phyloP scores from a whole-genome alignment of 169 alveolate genomes.

The Cryptosporidium felis region DNA sequence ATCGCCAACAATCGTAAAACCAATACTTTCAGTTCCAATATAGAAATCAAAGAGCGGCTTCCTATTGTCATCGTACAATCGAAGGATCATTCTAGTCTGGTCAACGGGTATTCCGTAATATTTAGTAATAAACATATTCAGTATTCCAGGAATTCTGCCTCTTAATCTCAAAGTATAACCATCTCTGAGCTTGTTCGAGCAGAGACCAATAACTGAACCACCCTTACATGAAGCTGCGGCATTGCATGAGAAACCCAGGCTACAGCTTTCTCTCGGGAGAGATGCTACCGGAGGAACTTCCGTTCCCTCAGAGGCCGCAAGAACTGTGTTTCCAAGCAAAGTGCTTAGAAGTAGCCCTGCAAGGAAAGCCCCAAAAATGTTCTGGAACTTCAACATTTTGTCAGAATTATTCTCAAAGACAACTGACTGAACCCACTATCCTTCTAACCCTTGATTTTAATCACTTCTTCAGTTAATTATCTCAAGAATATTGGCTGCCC shows the following conservation, averaged over 20 bases:
- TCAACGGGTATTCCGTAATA: constrained; percentile 11
- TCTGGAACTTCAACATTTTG: constrained; percentile 31
- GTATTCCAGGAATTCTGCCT: constrained; percentile 30
- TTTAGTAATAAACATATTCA: background rate
- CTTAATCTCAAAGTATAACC: constrained; percentile 40
- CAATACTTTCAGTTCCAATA: constrained; percentile 33
- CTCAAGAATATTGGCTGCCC: constrained; percentile 20
- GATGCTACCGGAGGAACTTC: constrained; percentile 16
- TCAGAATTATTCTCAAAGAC: background rate
- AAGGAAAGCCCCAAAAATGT: background rate
- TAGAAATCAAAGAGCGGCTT: constrained; percentile 3
- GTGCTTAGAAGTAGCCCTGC: background rate
- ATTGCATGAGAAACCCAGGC: constrained; percentile 41
- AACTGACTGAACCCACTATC: no score
- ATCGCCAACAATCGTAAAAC: background rate
- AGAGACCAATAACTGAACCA: constrained; percentile 51
- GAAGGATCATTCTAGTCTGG: background rate
- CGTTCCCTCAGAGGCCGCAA: background rate
- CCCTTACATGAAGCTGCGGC: constrained; percentile 27
- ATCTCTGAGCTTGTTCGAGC: background rate
- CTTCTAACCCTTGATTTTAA: background rate
- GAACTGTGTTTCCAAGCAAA: background rate
- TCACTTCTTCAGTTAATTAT: background rate
- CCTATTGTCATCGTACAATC: constrained; percentile 14
- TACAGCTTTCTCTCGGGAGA: constrained; percentile 27